These are phyloP conservation scores for Typha latifolia DNA, from an alignment of 176 grass and related monocot genomes.

Conservation along the genomic window DNA sequence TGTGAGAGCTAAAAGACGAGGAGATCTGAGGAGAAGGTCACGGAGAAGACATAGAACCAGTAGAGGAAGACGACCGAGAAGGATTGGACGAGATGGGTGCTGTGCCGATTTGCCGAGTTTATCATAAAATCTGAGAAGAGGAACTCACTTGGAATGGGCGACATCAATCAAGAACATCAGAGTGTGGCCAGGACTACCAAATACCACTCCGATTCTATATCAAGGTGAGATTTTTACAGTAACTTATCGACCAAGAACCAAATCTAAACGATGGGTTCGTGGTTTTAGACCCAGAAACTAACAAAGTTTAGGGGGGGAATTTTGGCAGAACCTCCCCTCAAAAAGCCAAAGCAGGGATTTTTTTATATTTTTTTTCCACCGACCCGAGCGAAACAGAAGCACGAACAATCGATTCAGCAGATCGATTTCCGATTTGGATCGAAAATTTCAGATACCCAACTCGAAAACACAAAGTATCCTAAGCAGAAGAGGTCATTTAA, in stretches of 20 bases:
- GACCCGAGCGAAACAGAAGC: no score
- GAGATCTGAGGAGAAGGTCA: constrained; percentile 6
- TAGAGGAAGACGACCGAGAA: constrained; percentile 91
- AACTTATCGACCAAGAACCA: background rate
- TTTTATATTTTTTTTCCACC: no score
- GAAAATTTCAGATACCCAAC: background rate
- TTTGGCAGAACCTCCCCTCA: constrained; percentile 8
- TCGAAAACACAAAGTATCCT: background rate
- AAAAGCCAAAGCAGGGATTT: background rate
- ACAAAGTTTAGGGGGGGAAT: background rate
- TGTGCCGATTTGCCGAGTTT: constrained; percentile 43
- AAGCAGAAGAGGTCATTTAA: background rate
- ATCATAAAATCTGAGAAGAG: constrained; percentile 50
- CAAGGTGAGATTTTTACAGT: background rate
- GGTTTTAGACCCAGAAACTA: background rate
- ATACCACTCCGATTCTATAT: background rate
- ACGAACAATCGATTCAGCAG: background rate
- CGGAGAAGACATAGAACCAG: constrained; percentile 92
- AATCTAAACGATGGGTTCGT: background rate
- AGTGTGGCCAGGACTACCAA: background rate
- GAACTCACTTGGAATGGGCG: constrained; percentile 44
- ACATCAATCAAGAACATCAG: constrained; percentile 38
- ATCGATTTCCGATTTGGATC: background rate
- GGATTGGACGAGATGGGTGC: constrained; percentile 77
- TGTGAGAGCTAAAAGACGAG: background rate